Evolutionary conservation across 805 yeast genomes (phyloP).

Genomic region (Saccharomycopsis sp.): DNA sequence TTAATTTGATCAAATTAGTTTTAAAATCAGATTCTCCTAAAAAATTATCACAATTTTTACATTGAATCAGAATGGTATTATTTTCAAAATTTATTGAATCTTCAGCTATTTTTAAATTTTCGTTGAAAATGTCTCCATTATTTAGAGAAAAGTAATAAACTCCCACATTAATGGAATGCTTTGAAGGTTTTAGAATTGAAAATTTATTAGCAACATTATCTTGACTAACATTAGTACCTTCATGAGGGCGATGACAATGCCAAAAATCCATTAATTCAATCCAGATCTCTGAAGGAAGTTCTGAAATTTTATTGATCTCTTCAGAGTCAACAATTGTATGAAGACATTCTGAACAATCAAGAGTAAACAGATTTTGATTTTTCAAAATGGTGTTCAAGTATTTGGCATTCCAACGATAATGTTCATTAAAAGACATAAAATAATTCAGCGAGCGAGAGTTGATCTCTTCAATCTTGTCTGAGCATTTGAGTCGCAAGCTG

Average conservation of each 20-base stretch:
- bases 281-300: constrained; percentile 92
- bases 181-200: constrained; percentile 36
- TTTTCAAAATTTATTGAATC: constrained; percentile 12
- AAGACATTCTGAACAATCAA: constrained; percentile 27
- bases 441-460: constrained; percentile 18
- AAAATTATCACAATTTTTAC: constrained; percentile 28
- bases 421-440: constrained; percentile 20
- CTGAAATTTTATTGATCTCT: constrained; percentile 29
- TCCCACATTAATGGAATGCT: constrained; percentile 40
- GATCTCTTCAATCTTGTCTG: constrained; percentile 1
- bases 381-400: constrained; percentile 24
- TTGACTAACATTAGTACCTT: constrained; percentile 19
- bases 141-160: constrained; percentile 41
- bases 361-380: constrained; percentile 23
- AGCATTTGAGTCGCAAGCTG: constrained; percentile 6
- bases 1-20: constrained; percentile 28
- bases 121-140: constrained; percentile 17
- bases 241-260: constrained; percentile 97
- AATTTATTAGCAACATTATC: constrained; percentile 24
- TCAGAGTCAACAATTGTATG: constrained; percentile 25
- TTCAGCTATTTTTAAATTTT: constrained; percentile 12
- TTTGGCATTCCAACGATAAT: constrained; percentile 33
- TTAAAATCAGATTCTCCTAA: constrained; percentile 33
- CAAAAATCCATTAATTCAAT: constrained; percentile 92
- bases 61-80: constrained; percentile 21